Evolutionary conservation across 73 alveolate species (phyloP).

Genomic region (Tetrahymena thermophila): DNA sequence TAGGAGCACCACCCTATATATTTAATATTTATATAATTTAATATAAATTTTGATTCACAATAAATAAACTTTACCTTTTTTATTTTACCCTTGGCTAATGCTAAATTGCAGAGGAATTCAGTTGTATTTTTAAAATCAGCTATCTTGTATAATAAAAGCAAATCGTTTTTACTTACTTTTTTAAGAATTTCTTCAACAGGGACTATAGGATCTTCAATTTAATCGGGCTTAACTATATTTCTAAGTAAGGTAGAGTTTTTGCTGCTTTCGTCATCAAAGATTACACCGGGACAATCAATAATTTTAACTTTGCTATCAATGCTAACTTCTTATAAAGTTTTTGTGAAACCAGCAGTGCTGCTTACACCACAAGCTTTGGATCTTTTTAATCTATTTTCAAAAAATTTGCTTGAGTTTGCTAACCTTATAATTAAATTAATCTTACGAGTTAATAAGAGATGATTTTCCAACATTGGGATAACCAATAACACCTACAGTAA

Average conservation of each 20-base stretch:
- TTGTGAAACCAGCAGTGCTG: slow-evolving; percentile 93
- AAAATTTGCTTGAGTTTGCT: slow-evolving; percentile 27
- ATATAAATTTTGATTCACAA: background rate
- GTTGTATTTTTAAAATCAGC: slow-evolving; percentile 58
- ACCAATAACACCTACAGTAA: slow-evolving; percentile 96
- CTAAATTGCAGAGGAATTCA: slow-evolving; percentile 81
- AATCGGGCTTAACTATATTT: slow-evolving; percentile 79
- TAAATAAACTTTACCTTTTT: slow-evolving; percentile 28
- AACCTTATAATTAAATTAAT: slow-evolving; percentile 3
- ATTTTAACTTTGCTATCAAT: slow-evolving; percentile 86
- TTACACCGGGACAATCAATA: slow-evolving; percentile 98
- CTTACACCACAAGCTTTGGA: slow-evolving; percentile 92
- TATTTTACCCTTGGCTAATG: slow-evolving; percentile 79
- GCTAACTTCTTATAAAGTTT: slow-evolving; percentile 89
- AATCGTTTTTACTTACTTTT: slow-evolving; percentile 68
- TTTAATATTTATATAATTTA: background rate
- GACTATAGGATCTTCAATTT: slow-evolving; percentile 79
- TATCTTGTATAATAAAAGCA: slow-evolving; percentile 70
- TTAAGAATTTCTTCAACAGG: slow-evolving; percentile 81
- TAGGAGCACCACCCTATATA: slow-evolving; percentile 80
- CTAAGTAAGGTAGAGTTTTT: slow-evolving; percentile 74
- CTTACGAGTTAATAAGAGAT: slow-evolving; percentile 61
- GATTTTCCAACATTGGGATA: slow-evolving; percentile 92
- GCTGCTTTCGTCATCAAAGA: slow-evolving; percentile 61
- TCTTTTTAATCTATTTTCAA: slow-evolving; percentile 59